phyloP scores from a whole-genome alignment of 2,329 filamentous ascomycete species.

The Aspergillus sp. region DNA sequence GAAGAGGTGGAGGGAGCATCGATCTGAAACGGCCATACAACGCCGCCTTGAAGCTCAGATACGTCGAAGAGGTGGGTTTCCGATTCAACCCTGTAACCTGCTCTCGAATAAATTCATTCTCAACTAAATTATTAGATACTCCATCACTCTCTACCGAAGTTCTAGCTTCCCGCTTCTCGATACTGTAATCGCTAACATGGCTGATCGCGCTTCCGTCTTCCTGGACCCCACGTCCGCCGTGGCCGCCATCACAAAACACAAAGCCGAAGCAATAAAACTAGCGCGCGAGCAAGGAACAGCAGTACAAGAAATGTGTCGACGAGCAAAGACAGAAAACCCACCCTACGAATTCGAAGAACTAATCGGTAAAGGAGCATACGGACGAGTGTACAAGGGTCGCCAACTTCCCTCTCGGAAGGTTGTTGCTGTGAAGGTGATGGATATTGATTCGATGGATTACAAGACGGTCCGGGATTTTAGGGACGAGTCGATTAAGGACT shows the following conservation, averaged over 20 bases:
- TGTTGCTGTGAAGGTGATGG: slow-evolving; percentile 48
- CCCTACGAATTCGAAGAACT: slow-evolving; percentile 46
- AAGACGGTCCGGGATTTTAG: slow-evolving; percentile 39
- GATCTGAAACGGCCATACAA: neutral
- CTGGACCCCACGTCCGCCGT: slow-evolving; percentile 38
- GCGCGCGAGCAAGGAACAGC: slow-evolving; percentile 41
- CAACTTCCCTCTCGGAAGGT: slow-evolving; percentile 33
- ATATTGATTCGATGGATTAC: slow-evolving; percentile 45
- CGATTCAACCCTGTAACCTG: neutral
- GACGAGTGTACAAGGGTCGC: slow-evolving; percentile 45
- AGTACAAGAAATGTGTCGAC: slow-evolving; percentile 41
- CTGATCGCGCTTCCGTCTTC: slow-evolving; percentile 25
- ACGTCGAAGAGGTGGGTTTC: neutral
- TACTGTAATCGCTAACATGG: slow-evolving; percentile 10
- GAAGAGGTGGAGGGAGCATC: neutral
- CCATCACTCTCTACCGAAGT: neutral
- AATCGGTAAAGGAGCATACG: slow-evolving; percentile 47
- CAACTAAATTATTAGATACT: neutral
- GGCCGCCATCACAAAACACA: slow-evolving; percentile 43
- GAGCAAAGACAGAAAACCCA: slow-evolving; percentile 39
- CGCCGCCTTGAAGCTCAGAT: neutral
- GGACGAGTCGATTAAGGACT: slow-evolving; percentile 47
- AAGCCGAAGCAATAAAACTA: slow-evolving; percentile 42
- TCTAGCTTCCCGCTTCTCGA: neutral
- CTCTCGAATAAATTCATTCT: neutral